Evolutionary conservation across 257 asterid species (phyloP).

Genomic region (Rehmannia glutinosa): DNA sequence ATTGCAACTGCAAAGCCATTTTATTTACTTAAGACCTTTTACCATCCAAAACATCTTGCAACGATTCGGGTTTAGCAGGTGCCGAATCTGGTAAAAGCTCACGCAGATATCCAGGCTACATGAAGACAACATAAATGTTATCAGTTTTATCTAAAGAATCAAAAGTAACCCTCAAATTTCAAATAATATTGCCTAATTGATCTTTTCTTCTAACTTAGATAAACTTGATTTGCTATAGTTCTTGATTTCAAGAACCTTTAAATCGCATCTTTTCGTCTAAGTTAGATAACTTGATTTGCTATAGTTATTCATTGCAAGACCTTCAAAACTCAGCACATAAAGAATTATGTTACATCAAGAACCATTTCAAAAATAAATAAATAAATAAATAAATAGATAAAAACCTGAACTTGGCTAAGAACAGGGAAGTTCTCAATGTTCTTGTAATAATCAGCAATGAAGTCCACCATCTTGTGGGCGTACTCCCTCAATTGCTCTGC

Average conservation of each 20-base stretch:
- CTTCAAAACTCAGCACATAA: no score
- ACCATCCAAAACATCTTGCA: constrained; percentile 80
- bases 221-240: constrained; percentile 44
- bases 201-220: background rate
- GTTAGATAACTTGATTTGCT: no score
- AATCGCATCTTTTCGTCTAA: no score
- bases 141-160: background rate
- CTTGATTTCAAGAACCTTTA: constrained; percentile 48
- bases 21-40: background rate
- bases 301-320: no score
- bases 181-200: no score
- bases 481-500: constrained; percentile 76
- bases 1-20: background rate
- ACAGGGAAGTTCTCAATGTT: constrained; percentile 71
- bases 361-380: no score
- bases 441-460: constrained; percentile 89
- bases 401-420: constrained; percentile 93
- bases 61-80: constrained; percentile 62
- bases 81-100: constrained; percentile 79
- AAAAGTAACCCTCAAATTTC: no score
- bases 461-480: constrained; percentile 89
- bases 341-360: no score
- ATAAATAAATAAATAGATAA: background rate
- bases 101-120: constrained; percentile 92
- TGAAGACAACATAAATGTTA: background rate